phyloP scores from a whole-genome alignment of 1,284 basidiomycete species.

The Nidula niveotomentosa region DNA sequence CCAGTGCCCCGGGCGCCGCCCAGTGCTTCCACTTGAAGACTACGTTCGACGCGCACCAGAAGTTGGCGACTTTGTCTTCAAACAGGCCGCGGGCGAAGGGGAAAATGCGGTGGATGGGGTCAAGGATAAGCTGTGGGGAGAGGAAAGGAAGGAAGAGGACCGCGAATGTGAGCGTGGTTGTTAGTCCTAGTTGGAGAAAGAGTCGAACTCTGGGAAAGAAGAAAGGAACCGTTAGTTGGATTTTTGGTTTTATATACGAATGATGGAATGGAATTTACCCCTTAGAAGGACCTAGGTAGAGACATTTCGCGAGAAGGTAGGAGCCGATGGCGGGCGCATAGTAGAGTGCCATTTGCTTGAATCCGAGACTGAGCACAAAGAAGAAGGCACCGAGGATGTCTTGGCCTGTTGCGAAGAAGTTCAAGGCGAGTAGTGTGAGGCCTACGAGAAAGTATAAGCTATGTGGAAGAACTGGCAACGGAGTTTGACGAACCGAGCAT shows the following conservation, averaged over 20 bases:
- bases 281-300: constrained; percentile 61
- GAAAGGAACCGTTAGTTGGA: not conserved
- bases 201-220: constrained; percentile 45
- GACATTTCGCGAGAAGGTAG: constrained; percentile 82
- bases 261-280: constrained; percentile 52
- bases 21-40: constrained; percentile 77
- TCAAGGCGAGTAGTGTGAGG: constrained; percentile 69
- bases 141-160: constrained; percentile 79
- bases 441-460: constrained; percentile 36
- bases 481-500: constrained; percentile 68
- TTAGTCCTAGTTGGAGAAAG: constrained; percentile 67
- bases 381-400: constrained; percentile 80
- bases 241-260: too few relatives aligned
- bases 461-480: too few relatives aligned
- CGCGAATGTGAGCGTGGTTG: constrained; percentile 61
- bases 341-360: constrained; percentile 97
- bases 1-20: constrained; percentile 44
- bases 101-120: constrained; percentile 82
- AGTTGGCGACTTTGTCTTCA: constrained; percentile 96
- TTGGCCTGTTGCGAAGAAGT: constrained; percentile 64
- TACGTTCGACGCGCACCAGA: constrained; percentile 95
- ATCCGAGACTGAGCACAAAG: constrained; percentile 83
- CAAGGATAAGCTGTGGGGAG: constrained; percentile 55
- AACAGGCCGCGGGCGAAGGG: constrained; percentile 90
- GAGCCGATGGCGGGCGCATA: constrained; percentile 89